Conservation (phyloP, 2,329 filamentous ascomycete genomes). For the Alternaria metachromatica region DNA sequence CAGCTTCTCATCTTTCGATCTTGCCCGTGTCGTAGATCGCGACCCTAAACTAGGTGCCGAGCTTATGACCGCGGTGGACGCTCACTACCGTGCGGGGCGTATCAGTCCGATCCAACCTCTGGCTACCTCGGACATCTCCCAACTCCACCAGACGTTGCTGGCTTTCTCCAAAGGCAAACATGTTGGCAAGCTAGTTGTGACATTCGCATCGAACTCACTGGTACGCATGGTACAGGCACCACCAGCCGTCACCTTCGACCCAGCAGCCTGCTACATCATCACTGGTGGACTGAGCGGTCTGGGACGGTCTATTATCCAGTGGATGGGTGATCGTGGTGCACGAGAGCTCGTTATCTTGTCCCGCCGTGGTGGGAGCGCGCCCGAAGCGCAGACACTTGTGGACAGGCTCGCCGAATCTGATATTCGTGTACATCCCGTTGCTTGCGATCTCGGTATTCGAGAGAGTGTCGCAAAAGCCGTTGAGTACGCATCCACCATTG, state of each 20-base stretch:
- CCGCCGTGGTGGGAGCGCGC: not conserved
- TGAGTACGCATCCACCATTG: not conserved
- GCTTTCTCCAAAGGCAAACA: conserved; percentile 16
- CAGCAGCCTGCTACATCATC: conserved; percentile 23
- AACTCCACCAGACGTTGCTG: conserved; percentile 14
- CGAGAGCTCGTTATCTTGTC: conserved; percentile 16
- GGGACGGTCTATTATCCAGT: conserved; percentile 19
- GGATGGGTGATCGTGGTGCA: conserved; percentile 29
- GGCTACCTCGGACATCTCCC: conserved; percentile 6
- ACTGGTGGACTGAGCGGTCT: conserved; percentile 30
- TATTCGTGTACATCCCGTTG: not conserved
- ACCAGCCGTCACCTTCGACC: conserved; percentile 8
- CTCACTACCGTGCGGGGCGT: conserved; percentile 5
- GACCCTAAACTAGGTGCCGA: conserved; percentile 5
- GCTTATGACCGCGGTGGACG: conserved; percentile 5
- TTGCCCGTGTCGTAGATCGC: conserved; percentile 7
- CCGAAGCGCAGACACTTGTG: conserved; percentile 1
- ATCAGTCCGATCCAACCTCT: conserved; percentile 5
- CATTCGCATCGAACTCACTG: conserved; percentile 1
- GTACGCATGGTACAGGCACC: conserved; percentile 2
- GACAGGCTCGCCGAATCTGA: not conserved
- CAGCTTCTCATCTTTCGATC: conserved; percentile 31
- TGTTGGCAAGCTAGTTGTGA: conserved; percentile 23
- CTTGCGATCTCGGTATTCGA: conserved; percentile 14
- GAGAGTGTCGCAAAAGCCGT: conserved; percentile 8